These are phyloP conservation scores for Barnettozyma sucrosica DNA, from an alignment of 805 yeast species.

Conservation along the genomic window DNA sequence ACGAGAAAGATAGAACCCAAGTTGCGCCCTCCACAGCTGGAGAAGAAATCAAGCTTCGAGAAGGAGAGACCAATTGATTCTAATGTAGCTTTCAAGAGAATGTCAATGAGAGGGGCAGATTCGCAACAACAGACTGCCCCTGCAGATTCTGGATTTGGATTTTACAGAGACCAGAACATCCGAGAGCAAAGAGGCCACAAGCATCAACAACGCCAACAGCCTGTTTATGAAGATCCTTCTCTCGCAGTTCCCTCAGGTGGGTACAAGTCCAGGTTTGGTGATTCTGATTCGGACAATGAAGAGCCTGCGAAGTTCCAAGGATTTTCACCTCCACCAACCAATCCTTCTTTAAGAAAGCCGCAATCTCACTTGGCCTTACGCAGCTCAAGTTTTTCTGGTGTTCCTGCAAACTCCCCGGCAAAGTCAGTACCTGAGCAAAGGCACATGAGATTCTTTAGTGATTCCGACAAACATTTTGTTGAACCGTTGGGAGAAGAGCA, in stretches of 20 bases:
- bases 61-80: slow-evolving; percentile 33
- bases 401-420: slow-evolving; percentile 20
- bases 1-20: slow-evolving; percentile 40
- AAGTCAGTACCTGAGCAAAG: slow-evolving; percentile 24
- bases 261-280: slow-evolving; percentile 52
- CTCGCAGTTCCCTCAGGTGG: slow-evolving; percentile 9
- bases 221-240: not conserved
- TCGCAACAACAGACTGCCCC: slow-evolving; percentile 8
- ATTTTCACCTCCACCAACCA: slow-evolving; percentile 18
- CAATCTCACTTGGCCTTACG: slow-evolving; percentile 24
- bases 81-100: slow-evolving; percentile 33
- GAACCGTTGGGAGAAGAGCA: slow-evolving; percentile 7
- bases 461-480: slow-evolving; percentile 16
- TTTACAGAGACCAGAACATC: slow-evolving; percentile 22
- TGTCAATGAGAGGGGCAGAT: slow-evolving; percentile 28
- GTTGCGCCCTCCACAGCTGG: slow-evolving; percentile 10
- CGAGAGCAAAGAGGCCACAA: slow-evolving; percentile 10
- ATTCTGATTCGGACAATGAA: slow-evolving; percentile 57
- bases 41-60: slow-evolving; percentile 48
- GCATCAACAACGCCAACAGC: slow-evolving; percentile 12
- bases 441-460: slow-evolving; percentile 27
- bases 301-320: slow-evolving; percentile 15
- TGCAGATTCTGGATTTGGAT: slow-evolving; percentile 23
- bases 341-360: slow-evolving; percentile 21
- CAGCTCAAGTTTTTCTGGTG: slow-evolving; percentile 21